Base-by-base conservation (phyloP, 352 stramenopile species). In the Phytophthora megakarya region DNA sequence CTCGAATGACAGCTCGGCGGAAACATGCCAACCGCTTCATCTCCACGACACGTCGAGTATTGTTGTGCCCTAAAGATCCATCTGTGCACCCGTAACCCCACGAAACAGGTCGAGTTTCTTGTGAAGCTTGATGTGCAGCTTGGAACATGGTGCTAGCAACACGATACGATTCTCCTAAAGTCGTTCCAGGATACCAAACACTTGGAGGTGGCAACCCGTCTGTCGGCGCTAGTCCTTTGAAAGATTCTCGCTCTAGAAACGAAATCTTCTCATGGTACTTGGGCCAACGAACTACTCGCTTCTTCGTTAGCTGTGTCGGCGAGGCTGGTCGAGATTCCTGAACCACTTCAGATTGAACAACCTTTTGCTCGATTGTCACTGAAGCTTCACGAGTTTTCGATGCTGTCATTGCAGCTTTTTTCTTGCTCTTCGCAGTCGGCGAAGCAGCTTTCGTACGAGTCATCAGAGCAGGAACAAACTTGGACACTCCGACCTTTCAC, bases 1-100 rank as follows among this genome's bases (percentile, higher is more conserved):
- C 67, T 19, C 70, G 58, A 52, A 86, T 32, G 15, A 72, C 64
- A n/a, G 70, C 37, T 1, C 62, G 67, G 4, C 77, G 70, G 15
- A 89, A 88, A 16, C 58, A 49, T 16, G 73, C 47, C 19, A 89
- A 38, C 6, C 37, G 22, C 47, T 82, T 84, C 35, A 81, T 66
- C 25, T 37, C 12, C 9, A 59, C 67, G 1, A 67, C 26, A 1
- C 49, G 23, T 18, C 66, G 54, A 22, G 74, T 79, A 21, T 69
- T 73, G 30, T 71, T 56, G 33, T 82, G 75, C 3, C 69, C 80
- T 15, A 86, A 38, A 0, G 80, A 65, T 1, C 82, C 82, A 42
- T 91, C 76, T 9, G 45, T 75, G 15, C 50, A 65, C 1, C 78
- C 77, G 22, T 89, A 91, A 1, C 80, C 82, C 82, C 82, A 91